These are phyloP conservation scores for Seiridium cupressi DNA, from an alignment of 2,329 filamentous ascomycete genomes.

Conservation along the genomic window DNA sequence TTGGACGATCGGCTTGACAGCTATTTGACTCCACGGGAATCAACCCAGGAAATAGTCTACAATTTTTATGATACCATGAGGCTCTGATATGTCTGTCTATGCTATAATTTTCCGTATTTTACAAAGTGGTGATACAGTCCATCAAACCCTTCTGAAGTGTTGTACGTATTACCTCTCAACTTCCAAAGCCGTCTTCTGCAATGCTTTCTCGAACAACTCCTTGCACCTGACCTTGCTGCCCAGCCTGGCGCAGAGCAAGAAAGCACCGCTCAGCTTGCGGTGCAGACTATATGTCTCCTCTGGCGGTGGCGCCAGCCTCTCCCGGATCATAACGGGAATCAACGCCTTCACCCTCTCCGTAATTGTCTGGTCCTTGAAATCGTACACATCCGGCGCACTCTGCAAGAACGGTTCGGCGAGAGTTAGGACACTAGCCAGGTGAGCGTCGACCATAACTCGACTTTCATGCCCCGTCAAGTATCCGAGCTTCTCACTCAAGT, in stretches of 20 bases:
- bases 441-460: constrained; percentile 81
- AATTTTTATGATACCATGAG: constrained; percentile 6
- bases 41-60: not conserved
- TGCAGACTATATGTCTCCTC: constrained; percentile 98
- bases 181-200: constrained; percentile 32
- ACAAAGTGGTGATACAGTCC: constrained; percentile 2
- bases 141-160: not conserved
- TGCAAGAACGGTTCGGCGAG: constrained; percentile 87
- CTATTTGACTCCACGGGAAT: too few species aligned
- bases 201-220: constrained; percentile 69
- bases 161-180: constrained; percentile 10
- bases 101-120: not conserved
- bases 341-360: constrained; percentile 85
- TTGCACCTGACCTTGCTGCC: constrained; percentile 81
- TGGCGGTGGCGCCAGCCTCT: constrained; percentile 84
- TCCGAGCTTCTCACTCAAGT: constrained; percentile 73
- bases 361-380: constrained; percentile 93
- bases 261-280: constrained; percentile 91
- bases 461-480: constrained; percentile 93
- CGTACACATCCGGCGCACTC: constrained; percentile 77
- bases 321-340: constrained; percentile 90
- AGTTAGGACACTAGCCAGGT: constrained; percentile 83
- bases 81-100: not conserved
- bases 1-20: not conserved
- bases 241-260: constrained; percentile 83